Evolutionary conservation across 2,329 filamentous ascomycete genomes (phyloP), one percentile per base, ranked within the genome.

Genomic region (Fusarium sterilihyphosum): DNA sequence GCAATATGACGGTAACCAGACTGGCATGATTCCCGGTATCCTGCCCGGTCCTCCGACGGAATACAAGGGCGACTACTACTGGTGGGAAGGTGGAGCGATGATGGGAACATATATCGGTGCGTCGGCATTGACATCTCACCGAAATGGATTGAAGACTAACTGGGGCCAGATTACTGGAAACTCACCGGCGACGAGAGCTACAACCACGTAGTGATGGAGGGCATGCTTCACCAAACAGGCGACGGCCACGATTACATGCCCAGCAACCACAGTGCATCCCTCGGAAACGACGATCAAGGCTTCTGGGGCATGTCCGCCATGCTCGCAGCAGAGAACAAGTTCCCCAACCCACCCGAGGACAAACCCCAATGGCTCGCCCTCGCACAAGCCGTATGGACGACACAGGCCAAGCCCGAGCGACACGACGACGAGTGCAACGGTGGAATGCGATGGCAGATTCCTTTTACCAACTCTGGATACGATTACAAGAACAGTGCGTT

Each of bases 381-480:
- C 9, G 92, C 90, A 0, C 90, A 93, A 80, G 91, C 90, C 49
- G 92, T 93, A 9, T 95, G 89, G 78, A 91, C 93, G 73, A 89
- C 89, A 3, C 86, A 88, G 67, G 90, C 88, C 76, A 82, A 52
- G 83, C 86, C 18, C 87, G 61, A 92, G 49, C 93, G 93, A 84
- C 92, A 94, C 78, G 88, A 86, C 11, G 80, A 86, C 2, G 86
- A 85, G 5, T 95, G 93, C 77, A 85, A 86, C 29, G 93, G 93
- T 73, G 93, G 93, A 16, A 79, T 95, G 75, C 86, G 92, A 77
- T 94, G 93, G 92, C 93, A 96, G 84, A 92, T 96, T 68, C 93
- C 91, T 65, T 85, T 89, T 3, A 91, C 92, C 74, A 94, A 95
- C 79, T 87, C 86, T 37, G 94, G 94, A 31, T 96, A 93, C 81